Evolutionary conservation across 345 rosid species (phyloP).

Genomic region (Salix caprea): DNA sequence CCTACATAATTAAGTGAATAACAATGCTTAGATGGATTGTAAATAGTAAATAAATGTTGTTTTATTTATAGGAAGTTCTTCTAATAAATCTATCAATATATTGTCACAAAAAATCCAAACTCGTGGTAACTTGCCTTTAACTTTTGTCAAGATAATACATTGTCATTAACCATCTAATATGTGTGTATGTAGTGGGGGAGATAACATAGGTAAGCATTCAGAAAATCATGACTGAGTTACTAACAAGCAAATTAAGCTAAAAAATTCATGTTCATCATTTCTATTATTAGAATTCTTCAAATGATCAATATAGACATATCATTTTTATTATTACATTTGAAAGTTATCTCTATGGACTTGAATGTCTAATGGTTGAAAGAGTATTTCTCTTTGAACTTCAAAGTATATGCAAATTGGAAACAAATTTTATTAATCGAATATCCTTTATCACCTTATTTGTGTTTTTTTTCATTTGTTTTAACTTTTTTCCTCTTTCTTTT

Average conservation of each 20-base stretch:
- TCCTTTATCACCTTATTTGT: not conserved
- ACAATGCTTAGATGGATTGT: too few relatives aligned
- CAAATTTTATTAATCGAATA: not conserved
- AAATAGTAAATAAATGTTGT: too few relatives aligned
- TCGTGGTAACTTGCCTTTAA: too few relatives aligned
- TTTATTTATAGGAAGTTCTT: too few relatives aligned
- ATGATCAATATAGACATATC: not conserved
- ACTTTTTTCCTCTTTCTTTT: not conserved
- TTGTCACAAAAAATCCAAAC: too few relatives aligned
- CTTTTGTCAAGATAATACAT: not conserved
- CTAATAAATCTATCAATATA: too few relatives aligned
- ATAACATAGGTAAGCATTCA: too few relatives aligned
- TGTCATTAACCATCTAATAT: too few relatives aligned
- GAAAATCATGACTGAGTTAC: not conserved
- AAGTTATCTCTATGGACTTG: not conserved
- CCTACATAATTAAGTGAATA: too few relatives aligned
- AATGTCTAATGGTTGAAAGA: not conserved
- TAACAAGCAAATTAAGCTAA: not conserved
- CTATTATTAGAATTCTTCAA: too few relatives aligned
- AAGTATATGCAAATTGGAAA: not conserved
- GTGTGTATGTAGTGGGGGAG: too few relatives aligned
- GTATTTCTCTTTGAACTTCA: not conserved
- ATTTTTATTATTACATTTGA: too few relatives aligned
- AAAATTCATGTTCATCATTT: not conserved
- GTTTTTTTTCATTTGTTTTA: not conserved